These are phyloP conservation scores for Aphanomyces astaci DNA, from an alignment of 352 stramenopile genomes.

Conservation along the genomic window DNA sequence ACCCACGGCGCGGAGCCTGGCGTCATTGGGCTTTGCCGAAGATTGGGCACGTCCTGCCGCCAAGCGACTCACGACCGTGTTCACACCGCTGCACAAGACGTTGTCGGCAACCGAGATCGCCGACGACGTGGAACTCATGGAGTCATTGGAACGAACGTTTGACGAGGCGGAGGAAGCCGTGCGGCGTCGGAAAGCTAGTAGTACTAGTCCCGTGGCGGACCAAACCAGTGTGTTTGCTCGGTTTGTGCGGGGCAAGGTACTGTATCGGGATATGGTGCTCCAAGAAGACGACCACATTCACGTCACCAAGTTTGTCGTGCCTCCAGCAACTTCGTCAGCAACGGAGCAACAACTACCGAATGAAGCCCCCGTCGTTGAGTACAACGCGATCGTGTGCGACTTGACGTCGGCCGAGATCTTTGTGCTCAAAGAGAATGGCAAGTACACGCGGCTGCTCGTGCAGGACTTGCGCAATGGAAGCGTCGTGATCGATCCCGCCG, in stretches of 20 bases:
- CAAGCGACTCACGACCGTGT: conserved; percentile 17
- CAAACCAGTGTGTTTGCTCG: conserved; percentile 23
- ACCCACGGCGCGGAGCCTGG: not conserved
- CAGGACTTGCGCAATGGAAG: conserved; percentile 63
- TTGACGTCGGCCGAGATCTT: conserved; percentile 65
- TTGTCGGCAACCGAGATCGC: not conserved
- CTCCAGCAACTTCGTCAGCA: not conserved
- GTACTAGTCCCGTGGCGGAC: conserved; percentile 9
- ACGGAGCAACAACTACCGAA: too few relatives aligned
- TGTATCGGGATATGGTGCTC: conserved; percentile 70
- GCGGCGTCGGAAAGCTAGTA: not conserved
- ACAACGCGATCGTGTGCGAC: conserved; percentile 58
- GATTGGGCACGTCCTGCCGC: conserved; percentile 4
- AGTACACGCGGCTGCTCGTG: conserved; percentile 63
- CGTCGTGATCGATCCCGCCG: conserved; percentile 45
- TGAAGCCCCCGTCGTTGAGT: conserved; percentile 26
- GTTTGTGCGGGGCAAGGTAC: conserved; percentile 53
- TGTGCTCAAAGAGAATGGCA: conserved; percentile 72
- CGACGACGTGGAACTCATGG: conserved; percentile 1
- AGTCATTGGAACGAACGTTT: not conserved
- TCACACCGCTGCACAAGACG: conserved; percentile 15
- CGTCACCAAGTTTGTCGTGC: conserved; percentile 18
- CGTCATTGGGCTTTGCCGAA: conserved; percentile 1
- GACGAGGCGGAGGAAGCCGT: not conserved
- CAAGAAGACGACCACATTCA: conserved; percentile 73